These are phyloP conservation scores for Penicillium bovifimosum DNA, from an alignment of 495 filamentous ascomycete species.

Conservation along the genomic window DNA sequence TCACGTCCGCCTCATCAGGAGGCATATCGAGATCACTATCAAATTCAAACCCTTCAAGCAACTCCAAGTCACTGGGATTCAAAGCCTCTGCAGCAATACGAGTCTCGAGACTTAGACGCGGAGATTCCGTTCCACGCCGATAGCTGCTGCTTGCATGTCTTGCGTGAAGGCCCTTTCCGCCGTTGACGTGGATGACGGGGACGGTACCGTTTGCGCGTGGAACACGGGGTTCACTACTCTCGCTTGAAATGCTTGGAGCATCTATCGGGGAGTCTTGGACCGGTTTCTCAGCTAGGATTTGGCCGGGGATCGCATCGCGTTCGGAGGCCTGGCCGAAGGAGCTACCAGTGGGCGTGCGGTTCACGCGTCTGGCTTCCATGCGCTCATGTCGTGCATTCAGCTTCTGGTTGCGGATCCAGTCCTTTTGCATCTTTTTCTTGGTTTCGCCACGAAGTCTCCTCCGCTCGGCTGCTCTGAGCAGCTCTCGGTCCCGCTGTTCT, in stretches of 20 bases:
- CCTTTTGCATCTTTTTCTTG: constrained; percentile 45
- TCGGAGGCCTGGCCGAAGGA: constrained; percentile 5
- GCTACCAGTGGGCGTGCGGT: constrained; percentile 3
- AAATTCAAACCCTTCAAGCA: constrained; percentile 44
- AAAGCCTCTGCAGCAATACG: constrained; percentile 20
- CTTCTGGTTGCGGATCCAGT: constrained; percentile 47
- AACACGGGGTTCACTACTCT: constrained; percentile 13
- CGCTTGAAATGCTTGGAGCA: constrained; percentile 16
- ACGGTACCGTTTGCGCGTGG: constrained; percentile 19
- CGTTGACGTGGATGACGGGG: constrained; percentile 32
- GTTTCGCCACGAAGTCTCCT: constrained; percentile 39
- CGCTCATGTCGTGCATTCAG: constrained; percentile 39
- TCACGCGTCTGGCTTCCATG: constrained; percentile 21
- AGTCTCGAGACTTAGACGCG: constrained; percentile 27
- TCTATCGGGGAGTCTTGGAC: constrained; percentile 26
- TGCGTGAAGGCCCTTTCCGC: constrained; percentile 24
- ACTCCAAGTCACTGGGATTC: constrained; percentile 22
- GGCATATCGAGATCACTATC: constrained; percentile 46
- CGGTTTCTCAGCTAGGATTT: constrained; percentile 21
- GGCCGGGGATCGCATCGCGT: constrained; percentile 4
- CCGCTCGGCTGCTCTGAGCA: constrained; percentile 40
- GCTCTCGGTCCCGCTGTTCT: constrained; percentile 49
- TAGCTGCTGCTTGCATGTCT: constrained; percentile 10
- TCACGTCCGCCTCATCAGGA: constrained; percentile 23
- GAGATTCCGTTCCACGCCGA: constrained; percentile 15